These are phyloP conservation scores for Sicyos baderoa DNA, from an alignment of 306 rosid genomes.

Conservation along the genomic window DNA sequence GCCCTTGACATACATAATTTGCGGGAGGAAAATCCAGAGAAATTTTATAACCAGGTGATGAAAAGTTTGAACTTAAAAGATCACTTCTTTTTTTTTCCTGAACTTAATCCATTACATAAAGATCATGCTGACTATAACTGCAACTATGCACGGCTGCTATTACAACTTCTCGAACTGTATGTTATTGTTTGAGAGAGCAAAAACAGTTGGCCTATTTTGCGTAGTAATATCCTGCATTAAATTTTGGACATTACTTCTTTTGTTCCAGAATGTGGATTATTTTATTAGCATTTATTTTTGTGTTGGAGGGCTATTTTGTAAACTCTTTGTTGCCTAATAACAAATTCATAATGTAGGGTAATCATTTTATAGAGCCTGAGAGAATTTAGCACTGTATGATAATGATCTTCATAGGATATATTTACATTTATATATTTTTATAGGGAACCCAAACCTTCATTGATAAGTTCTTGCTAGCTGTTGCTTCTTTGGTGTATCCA, in stretches of 20 bases:
- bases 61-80: background rate
- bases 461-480: conserved; percentile 4
- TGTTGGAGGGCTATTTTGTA: background rate
- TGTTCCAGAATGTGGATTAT: background rate
- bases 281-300: background rate
- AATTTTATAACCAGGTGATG: conserved; percentile 90
- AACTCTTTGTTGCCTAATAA: background rate
- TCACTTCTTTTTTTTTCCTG: background rate
- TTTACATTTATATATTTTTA: too few species aligned
- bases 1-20: conserved; percentile 96
- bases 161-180: background rate
- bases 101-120: background rate
- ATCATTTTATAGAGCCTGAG: conserved; percentile 1
- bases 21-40: conserved; percentile 97
- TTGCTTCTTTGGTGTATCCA: background rate
- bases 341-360: background rate
- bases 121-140: background rate
- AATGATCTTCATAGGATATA: background rate
- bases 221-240: background rate
- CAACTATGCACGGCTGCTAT: background rate
- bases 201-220: conserved; percentile 1
- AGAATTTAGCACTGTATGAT: background rate
- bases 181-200: background rate
- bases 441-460: too few species aligned
- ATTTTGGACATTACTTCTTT: conserved; percentile 3